These are phyloP conservation scores for Phytophthora tentaculata DNA, from an alignment of 352 stramenopile species.

Conservation along the genomic window DNA sequence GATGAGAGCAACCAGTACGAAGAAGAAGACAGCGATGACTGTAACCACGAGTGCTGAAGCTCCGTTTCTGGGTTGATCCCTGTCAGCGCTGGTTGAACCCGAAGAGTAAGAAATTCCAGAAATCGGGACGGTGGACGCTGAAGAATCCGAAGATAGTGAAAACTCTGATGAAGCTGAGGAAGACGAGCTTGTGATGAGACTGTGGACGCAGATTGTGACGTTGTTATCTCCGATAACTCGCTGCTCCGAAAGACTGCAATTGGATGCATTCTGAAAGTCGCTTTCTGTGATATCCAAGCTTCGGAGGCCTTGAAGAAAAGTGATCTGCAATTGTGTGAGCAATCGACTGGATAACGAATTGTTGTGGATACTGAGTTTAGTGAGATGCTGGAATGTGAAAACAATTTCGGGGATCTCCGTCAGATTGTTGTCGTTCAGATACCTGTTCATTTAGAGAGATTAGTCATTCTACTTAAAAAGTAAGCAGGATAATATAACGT, in stretches of 20 bases:
- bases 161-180: constrained; percentile 5
- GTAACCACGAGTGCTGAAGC: constrained; percentile 6
- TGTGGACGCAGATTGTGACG: constrained; percentile 15
- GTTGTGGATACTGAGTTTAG: constrained; percentile 17
- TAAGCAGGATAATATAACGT: no score
- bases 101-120: constrained; percentile 14
- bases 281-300: constrained; percentile 21
- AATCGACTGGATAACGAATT: constrained; percentile 22
- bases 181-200: neutral
- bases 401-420: constrained; percentile 27
- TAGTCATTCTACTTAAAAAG: no score
- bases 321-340: constrained; percentile 25
- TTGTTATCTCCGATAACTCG: constrained; percentile 18
- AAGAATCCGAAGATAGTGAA: constrained; percentile 10
- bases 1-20: constrained; percentile 7
- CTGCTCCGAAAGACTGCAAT: constrained; percentile 20
- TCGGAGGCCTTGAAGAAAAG: constrained; percentile 22
- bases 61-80: neutral
- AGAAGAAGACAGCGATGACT: neutral
- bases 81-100: constrained; percentile 12
- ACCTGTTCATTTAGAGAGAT: constrained; percentile 3
- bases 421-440: constrained; percentile 26
- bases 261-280: constrained; percentile 12
- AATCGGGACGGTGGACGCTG: neutral
- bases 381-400: constrained; percentile 24